These are phyloP conservation scores for Aureobasidium vineae DNA, from an alignment of 2,329 filamentous ascomycete species.

Conservation along the genomic window DNA sequence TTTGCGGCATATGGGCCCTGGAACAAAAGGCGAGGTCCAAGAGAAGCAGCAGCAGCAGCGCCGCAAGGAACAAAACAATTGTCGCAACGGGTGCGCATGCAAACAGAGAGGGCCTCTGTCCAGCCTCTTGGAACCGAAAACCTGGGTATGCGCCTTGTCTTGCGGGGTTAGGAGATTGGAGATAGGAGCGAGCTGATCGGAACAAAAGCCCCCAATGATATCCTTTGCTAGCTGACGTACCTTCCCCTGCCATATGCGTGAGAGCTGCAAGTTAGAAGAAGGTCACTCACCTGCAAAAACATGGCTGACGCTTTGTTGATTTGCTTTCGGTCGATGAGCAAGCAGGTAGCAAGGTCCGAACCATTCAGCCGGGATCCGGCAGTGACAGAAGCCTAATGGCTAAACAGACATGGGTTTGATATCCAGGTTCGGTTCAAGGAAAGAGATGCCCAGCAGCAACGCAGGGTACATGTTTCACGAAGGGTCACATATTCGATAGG, in stretches of 20 bases:
- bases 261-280: not conserved
- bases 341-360: not conserved
- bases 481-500: not conserved
- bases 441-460: not conserved
- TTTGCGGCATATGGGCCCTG: conserved; percentile 2
- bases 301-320: conserved; percentile 4
- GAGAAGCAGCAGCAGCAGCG: not conserved
- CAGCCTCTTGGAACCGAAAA: not conserved
- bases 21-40: not conserved
- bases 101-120: not conserved
- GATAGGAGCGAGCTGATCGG: not conserved
- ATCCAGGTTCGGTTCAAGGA: not conserved
- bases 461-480: not conserved
- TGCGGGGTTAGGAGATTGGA: not conserved
- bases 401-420: not conserved
- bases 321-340: not conserved
- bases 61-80: not conserved
- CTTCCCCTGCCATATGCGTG: not conserved
- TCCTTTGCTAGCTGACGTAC: not conserved
- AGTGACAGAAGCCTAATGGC: conserved; percentile 11
- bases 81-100: not conserved
- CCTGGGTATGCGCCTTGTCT: not conserved
- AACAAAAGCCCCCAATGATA: not conserved
- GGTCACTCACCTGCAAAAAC: not conserved
- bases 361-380: conserved; percentile 7